phyloP scores from a whole-genome alignment of 2,329 filamentous ascomycete genomes.

The Paraphaeosphaeria minitans region DNA sequence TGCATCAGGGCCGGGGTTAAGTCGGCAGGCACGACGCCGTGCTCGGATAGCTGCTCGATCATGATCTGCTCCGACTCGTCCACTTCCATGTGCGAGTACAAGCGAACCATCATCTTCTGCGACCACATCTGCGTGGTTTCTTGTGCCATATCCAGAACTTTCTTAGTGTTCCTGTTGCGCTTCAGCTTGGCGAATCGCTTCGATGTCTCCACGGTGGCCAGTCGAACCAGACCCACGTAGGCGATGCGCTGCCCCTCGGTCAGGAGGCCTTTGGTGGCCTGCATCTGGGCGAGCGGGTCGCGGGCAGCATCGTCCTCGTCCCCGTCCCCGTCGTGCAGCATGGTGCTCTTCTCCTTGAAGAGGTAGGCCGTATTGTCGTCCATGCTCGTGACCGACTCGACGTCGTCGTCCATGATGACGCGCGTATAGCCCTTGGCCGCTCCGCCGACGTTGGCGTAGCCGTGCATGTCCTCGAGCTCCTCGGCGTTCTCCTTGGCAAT shows the following conservation, averaged over 20 bases:
- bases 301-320: constrained; percentile 77
- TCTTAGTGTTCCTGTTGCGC: constrained; percentile 70
- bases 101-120: constrained; percentile 95
- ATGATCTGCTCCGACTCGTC: constrained; percentile 90
- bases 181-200: constrained; percentile 69
- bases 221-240: constrained; percentile 86
- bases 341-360: constrained; percentile 75
- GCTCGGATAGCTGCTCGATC: constrained; percentile 95
- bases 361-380: constrained; percentile 97
- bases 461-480: constrained; percentile 70
- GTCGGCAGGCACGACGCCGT: constrained; percentile 85
- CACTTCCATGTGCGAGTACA: constrained; percentile 98
- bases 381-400: constrained; percentile 90
- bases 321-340: constrained; percentile 72
- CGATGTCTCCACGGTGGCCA: constrained; percentile 80
- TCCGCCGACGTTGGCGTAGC: constrained; percentile 79
- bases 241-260: constrained; percentile 96
- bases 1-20: constrained; percentile 86
- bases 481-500: constrained; percentile 79
- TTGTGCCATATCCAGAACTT: constrained; percentile 68
- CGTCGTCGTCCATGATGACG: constrained; percentile 94
- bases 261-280: constrained; percentile 92
- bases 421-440: constrained; percentile 95
- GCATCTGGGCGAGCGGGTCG: constrained; percentile 86
- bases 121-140: constrained; percentile 94